Conservation (phyloP, 2,329 filamentous ascomycete genomes). For the Beauveria sp. region DNA sequence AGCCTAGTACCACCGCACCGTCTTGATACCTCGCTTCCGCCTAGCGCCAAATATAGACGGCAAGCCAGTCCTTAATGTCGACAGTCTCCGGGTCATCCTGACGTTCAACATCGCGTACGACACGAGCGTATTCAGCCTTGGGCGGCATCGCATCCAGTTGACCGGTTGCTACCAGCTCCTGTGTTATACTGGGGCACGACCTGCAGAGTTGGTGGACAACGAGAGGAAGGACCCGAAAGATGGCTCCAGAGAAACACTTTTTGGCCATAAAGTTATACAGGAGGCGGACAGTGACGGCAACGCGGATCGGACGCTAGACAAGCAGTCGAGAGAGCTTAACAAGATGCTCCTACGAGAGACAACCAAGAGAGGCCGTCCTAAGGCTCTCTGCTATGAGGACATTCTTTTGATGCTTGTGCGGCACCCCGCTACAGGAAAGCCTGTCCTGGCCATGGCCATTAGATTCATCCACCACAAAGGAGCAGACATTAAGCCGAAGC, state of each 20-base stretch:
- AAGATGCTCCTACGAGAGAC: no score
- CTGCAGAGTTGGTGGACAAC: constrained; percentile 23
- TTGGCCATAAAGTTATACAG: no score
- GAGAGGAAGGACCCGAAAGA: constrained; percentile 21
- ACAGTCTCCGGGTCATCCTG: constrained; percentile 18
- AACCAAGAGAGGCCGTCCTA: no score
- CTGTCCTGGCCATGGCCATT: no score
- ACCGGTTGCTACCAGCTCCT: constrained; percentile 21
- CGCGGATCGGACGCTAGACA: no score
- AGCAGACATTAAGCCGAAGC: no score
- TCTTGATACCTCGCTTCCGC: constrained; percentile 18
- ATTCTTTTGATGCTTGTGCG: no score
- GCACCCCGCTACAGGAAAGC: no score
- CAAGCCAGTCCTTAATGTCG: constrained; percentile 19
- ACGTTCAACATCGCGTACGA: constrained; percentile 25
- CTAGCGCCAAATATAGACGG: constrained; percentile 18
- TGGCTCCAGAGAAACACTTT: constrained; percentile 19
- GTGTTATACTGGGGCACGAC: constrained; percentile 21
- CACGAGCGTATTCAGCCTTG: constrained; percentile 16
- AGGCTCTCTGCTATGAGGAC: no score
- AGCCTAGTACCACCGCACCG: constrained; percentile 17
- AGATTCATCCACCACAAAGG: no score
- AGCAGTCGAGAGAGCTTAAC: no score
- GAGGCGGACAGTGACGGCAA: no score
- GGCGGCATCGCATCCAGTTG: constrained; percentile 20